Conservation (phyloP, 2,329 filamentous ascomycete genomes). For the Ascochyta koolunga region DNA sequence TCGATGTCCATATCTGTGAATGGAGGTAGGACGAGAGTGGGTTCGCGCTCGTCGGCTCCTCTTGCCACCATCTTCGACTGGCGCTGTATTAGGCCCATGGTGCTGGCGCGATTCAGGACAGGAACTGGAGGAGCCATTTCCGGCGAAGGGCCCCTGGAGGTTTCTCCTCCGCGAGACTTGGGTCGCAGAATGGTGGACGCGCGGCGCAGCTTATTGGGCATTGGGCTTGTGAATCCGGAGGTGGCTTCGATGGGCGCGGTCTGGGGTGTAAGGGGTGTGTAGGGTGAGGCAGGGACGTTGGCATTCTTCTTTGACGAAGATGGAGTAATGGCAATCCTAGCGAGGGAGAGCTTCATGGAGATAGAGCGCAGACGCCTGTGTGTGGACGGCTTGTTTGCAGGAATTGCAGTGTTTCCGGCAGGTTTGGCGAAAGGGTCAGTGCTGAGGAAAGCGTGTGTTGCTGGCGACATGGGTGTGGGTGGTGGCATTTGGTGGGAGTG, state of each 20-base stretch:
- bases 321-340: slow-evolving; percentile 46
- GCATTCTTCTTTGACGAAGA: slow-evolving; percentile 42
- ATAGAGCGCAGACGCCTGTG: slow-evolving; percentile 48
- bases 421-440: slow-evolving; percentile 47
- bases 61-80: slow-evolving; percentile 39
- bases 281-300: slow-evolving; percentile 33
- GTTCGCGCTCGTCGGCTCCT: slow-evolving; percentile 45
- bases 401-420: slow-evolving; percentile 36
- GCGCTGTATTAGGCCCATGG: slow-evolving; percentile 23
- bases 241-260: slow-evolving; percentile 38
- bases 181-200: slow-evolving; percentile 41
- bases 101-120: slow-evolving; percentile 19
- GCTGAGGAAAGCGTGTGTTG: slow-evolving; percentile 44
- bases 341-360: slow-evolving; percentile 46
- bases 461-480: slow-evolving; percentile 40
- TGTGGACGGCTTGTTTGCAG: slow-evolving; percentile 41
- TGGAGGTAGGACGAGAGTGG: slow-evolving; percentile 41
- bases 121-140: slow-evolving; percentile 33
- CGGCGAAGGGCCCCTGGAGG: slow-evolving; percentile 26
- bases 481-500: slow-evolving; percentile 31
- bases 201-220: slow-evolving; percentile 37
- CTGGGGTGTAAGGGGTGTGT: slow-evolving; percentile 42
- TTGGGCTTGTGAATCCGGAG: slow-evolving; percentile 22
- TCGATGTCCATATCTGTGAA: slow-evolving; percentile 34
- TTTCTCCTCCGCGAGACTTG: slow-evolving; percentile 26